Percentiles rank a stretch among this genome's conserved stretches.
phyloP scores from a whole-genome alignment of 768 basidiomycete species.

The Dentipellis fragilis region DNA sequence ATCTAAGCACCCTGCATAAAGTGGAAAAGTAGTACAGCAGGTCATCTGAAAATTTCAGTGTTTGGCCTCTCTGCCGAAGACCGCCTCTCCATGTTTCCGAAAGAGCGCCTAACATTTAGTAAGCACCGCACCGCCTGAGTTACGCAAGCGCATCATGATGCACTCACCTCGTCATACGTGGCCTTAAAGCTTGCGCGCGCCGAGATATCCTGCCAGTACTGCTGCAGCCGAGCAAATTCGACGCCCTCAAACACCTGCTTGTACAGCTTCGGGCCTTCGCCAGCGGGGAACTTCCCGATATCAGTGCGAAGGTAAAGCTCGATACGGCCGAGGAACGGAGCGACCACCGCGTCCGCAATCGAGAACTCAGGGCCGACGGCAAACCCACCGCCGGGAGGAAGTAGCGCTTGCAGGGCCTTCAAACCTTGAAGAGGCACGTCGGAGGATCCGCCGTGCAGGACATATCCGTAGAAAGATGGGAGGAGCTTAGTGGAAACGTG shows the following conservation, averaged over 20 bases:
- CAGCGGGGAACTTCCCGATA: constrained; percentile 30
- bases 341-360: constrained; percentile 53
- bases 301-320: constrained; percentile 36
- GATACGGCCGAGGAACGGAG: constrained; percentile 51
- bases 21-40: too few relatives aligned
- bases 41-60: too few relatives aligned
- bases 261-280: constrained; percentile 32
- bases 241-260: constrained; percentile 27
- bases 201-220: constrained; percentile 35
- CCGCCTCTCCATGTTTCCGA: too few relatives aligned
- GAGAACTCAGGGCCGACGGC: constrained; percentile 37
- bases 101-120: too few relatives aligned
- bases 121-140: too few relatives aligned
- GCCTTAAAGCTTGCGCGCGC: constrained; percentile 41
- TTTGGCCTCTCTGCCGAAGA: too few relatives aligned
- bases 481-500: constrained; percentile 36
- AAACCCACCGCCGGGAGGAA: constrained; percentile 36
- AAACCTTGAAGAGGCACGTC: constrained; percentile 32
- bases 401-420: constrained; percentile 37
- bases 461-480: constrained; percentile 27
- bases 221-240: constrained; percentile 34
- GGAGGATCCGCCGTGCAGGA: constrained; percentile 29
- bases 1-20: too few relatives aligned
- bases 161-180: constrained; percentile 41
- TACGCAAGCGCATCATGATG: too few relatives aligned